Evolutionary conservation across 768 basidiomycete genomes (phyloP).

Genomic region (Suillus variegatus): DNA sequence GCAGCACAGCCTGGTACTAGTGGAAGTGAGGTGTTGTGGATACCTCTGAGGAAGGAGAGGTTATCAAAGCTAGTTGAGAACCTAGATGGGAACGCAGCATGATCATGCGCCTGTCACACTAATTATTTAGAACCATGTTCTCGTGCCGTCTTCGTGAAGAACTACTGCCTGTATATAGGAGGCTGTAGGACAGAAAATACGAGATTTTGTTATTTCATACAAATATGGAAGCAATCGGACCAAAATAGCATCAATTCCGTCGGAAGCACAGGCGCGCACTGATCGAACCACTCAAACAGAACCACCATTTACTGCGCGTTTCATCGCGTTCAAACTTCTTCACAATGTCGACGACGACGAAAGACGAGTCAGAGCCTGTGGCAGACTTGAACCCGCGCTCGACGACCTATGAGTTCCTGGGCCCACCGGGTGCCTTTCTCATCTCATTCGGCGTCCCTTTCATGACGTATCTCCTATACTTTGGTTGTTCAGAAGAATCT

Average conservation of each 20-base stretch:
- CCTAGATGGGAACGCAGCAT: slow-evolving; percentile 18
- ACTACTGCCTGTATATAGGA: background rate
- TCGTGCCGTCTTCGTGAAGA: background rate
- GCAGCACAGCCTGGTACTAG: slow-evolving; percentile 42
- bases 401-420: slow-evolving; percentile 77
- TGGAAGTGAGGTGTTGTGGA: slow-evolving; percentile 75
- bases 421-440: slow-evolving; percentile 74
- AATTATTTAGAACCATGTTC: background rate
- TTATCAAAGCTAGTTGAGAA: slow-evolving; percentile 48
- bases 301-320: background rate
- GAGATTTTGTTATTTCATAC: too few species aligned
- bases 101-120: background rate
- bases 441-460: slow-evolving; percentile 72
- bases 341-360: slow-evolving; percentile 21
- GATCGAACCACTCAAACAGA: background rate
- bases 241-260: background rate
- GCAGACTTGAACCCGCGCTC: slow-evolving; percentile 65
- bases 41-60: slow-evolving; percentile 80
- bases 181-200: background rate
- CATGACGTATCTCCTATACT: slow-evolving; percentile 73
- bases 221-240: slow-evolving; percentile 6
- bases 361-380: slow-evolving; percentile 12
- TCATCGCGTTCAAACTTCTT: background rate
- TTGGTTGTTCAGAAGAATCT: slow-evolving; percentile 69
- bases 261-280: background rate